A percentile compares a stretch with the other conserved stretches of the same genome.
Evolutionary conservation across 108 stramenopile genomes (phyloP).

Genomic region (Skeletonema costatum): DNA sequence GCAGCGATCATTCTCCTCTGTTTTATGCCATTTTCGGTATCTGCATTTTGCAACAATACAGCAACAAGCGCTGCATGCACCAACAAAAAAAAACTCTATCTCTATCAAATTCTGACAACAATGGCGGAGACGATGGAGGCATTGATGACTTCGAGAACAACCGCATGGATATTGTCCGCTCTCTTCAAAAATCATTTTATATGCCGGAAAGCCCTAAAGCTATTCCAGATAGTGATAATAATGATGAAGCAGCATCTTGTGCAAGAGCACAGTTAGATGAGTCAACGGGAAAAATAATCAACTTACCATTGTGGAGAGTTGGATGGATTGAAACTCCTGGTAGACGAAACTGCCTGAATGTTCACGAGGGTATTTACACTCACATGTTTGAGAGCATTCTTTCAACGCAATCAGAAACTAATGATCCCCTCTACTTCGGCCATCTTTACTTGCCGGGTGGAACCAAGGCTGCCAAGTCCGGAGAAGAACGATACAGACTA

Average conservation of each 20-base stretch:
- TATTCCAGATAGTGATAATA: not conserved
- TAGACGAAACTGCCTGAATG: constrained; percentile 73
- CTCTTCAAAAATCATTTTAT: constrained; percentile 44
- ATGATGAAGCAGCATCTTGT: constrained; percentile 1
- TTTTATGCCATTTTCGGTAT: not conserved
- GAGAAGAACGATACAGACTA: constrained; percentile 19
- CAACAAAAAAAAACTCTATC: not conserved
- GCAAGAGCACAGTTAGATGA: constrained; percentile 18
- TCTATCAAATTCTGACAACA: constrained; percentile 6
- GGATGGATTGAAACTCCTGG: constrained; percentile 81
- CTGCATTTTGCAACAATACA: not conserved
- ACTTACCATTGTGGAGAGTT: constrained; percentile 71
- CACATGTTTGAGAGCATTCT: constrained; percentile 80
- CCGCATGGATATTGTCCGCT: constrained; percentile 39
- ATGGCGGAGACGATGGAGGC: not conserved
- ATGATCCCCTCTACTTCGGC: constrained; percentile 62
- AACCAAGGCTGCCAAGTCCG: constrained; percentile 11
- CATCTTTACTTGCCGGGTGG: constrained; percentile 62
- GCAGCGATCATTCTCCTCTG: not conserved
- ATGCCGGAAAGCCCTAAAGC: not conserved
- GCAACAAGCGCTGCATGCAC: not conserved
- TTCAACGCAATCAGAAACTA: constrained; percentile 7
- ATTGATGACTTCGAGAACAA: constrained; percentile 18
- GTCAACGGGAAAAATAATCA: constrained; percentile 46
- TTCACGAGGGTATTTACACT: constrained; percentile 74